Evolutionary conservation across 2,329 filamentous ascomycete genomes (phyloP).

Genomic region (Penicillium expansum): DNA sequence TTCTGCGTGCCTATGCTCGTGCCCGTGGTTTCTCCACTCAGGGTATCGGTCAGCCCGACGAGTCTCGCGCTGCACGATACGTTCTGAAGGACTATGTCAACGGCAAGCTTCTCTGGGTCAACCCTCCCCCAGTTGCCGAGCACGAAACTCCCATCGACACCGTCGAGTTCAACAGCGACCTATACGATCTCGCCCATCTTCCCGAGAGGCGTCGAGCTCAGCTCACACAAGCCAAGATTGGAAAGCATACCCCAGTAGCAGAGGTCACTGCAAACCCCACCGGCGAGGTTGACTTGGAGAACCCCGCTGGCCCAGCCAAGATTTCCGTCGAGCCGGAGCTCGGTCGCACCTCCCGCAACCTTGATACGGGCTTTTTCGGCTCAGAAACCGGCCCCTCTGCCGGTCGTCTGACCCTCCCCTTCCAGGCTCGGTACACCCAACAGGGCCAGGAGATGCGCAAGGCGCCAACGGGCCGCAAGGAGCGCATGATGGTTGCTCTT

Average conservation of each 20-base stretch:
- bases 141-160: constrained; percentile 57
- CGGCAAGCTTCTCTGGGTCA: constrained; percentile 88
- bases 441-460: constrained; percentile 73
- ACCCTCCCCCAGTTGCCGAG: constrained; percentile 67
- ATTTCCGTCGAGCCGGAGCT: constrained; percentile 41
- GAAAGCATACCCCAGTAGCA: constrained; percentile 41
- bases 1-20: constrained; percentile 80
- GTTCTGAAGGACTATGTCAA: constrained; percentile 97
- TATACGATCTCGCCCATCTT: constrained; percentile 80
- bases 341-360: constrained; percentile 69
- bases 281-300: constrained; percentile 31
- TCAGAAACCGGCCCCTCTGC: constrained; percentile 56
- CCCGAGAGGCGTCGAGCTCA: constrained; percentile 75
- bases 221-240: constrained; percentile 41
- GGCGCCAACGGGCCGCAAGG: constrained; percentile 77
- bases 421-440: constrained; percentile 84
- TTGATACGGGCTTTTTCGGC: constrained; percentile 90
- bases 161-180: constrained; percentile 77
- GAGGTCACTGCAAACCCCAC: constrained; percentile 22
- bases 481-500: constrained; percentile 71
- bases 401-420: constrained; percentile 73
- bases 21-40: constrained; percentile 89
- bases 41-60: constrained; percentile 86
- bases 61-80: constrained; percentile 83
- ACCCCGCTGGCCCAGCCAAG: constrained; percentile 12